A percentile compares a stretch with the other conserved stretches of the same genome.
These are phyloP conservation scores for Trichoderma arundinaceum DNA, from an alignment of 2,329 filamentous ascomycete species.

Conservation along the genomic window DNA sequence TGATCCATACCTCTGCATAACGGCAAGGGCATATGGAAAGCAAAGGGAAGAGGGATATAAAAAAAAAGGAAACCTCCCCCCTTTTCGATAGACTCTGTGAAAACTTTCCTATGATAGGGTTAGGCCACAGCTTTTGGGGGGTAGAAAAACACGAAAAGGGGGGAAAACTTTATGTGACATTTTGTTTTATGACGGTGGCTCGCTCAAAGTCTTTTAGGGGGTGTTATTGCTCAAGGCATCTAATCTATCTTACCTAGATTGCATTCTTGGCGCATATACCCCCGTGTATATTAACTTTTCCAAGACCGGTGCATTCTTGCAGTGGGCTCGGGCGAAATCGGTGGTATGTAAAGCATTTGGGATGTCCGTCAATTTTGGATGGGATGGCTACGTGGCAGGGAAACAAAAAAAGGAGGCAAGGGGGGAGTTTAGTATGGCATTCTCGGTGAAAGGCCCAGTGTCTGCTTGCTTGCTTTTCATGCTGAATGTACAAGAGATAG, in stretches of 20 bases:
- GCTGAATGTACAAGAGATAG: slow-evolving; percentile 45
- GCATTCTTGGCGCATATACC: neutral
- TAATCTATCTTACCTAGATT: neutral
- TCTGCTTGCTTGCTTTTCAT: slow-evolving; percentile 34
- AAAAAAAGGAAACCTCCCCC: slow-evolving; percentile 9
- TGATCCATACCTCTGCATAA: slow-evolving; percentile 20
- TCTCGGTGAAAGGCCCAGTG: slow-evolving; percentile 17
- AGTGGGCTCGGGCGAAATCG: slow-evolving; percentile 20
- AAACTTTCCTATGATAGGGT: slow-evolving; percentile 13
- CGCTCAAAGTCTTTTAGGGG: slow-evolving; percentile 12
- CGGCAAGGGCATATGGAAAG: neutral
- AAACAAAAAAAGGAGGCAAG: neutral
- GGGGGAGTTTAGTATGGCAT: slow-evolving; percentile 23
- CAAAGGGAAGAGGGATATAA: neutral
- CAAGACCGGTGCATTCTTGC: slow-evolving; percentile 24
- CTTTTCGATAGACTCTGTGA: slow-evolving; percentile 28
- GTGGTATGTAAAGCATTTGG: slow-evolving; percentile 18
- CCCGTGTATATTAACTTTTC: slow-evolving; percentile 28
- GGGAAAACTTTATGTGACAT: slow-evolving; percentile 15
- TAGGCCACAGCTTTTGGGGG: neutral
- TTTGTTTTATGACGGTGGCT: slow-evolving; percentile 18
- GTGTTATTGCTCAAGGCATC: slow-evolving; percentile 2
- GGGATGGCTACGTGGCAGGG: slow-evolving; percentile 29
- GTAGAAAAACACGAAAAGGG: neutral
- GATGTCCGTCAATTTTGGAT: slow-evolving; percentile 11